Conservation (phyloP, 169 alveolate species). For the Eimeria necatrix region DNA sequence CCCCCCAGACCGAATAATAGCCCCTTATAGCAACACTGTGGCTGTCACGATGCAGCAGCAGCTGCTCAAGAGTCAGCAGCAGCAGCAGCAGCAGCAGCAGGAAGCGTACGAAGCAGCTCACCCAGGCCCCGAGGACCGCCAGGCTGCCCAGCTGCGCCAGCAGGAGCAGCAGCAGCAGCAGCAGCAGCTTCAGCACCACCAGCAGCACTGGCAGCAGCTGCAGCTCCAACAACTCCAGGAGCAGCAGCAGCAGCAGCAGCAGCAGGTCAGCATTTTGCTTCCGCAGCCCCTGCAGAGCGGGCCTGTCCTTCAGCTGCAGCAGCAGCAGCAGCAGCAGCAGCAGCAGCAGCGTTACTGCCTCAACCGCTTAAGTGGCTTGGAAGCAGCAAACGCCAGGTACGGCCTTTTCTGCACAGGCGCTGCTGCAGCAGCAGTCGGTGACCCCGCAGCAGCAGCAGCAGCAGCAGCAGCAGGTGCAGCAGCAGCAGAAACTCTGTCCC, state of each 20-base stretch:
- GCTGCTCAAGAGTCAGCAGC: conserved; percentile 36
- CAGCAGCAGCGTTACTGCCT: conserved; percentile 25
- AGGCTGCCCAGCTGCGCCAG: neutral
- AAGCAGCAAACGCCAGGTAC: conserved; percentile 43
- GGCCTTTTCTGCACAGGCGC: conserved; percentile 18
- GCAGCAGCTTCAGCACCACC: neutral
- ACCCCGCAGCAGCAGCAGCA: neutral
- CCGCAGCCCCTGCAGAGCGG: neutral
- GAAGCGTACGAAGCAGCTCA: neutral
- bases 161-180: conserved; percentile 9
- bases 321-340: conserved; percentile 42
- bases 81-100: conserved; percentile 61
- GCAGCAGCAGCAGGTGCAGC: conserved; percentile 33
- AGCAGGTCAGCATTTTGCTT: neutral
- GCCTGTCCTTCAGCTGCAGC: conserved; percentile 20
- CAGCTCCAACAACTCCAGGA: neutral
- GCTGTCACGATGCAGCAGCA: conserved; percentile 48
- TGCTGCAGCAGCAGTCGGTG: neutral
- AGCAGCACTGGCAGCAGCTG: neutral
- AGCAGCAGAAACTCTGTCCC: conserved; percentile 20
- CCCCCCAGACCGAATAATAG: neutral
- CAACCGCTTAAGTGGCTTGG: conserved; percentile 6
- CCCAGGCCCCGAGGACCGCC: neutral
- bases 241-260: conserved; percentile 53
- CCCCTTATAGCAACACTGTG: neutral